Evolutionary conservation across 306 rosid species (phyloP), one percentile per base, ranked within the genome.

Genomic region (Canavalia gladiata): DNA sequence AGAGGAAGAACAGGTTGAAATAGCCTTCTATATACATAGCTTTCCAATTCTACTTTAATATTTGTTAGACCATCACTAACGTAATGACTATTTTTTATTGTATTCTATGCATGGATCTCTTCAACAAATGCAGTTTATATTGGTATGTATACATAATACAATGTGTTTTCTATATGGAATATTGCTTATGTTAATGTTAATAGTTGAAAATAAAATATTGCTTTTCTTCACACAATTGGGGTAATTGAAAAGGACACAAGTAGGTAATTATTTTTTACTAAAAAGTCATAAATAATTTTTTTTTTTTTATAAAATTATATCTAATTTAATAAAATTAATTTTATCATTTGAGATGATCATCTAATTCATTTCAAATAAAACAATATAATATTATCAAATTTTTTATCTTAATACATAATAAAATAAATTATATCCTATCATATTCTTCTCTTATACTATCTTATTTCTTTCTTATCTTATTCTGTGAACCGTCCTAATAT

Each of bases 71-170:
- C 3, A 37, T 37, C 34, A 55, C 85, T 83, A 28, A 59, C 68
- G 2, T 62, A 62, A 74, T 72, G 0, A 0, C 2, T 1, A 1
- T 29, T 2, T 72, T 54, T 12, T 9, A 6, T 18, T 79, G 69
- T 64, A 5, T 18, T 58, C 34, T 49, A 13, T 76, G 60, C 31
- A 29, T 45, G 71, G 51, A 45, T 43, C 79, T 73, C 68, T 30
- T 54, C 58, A 37, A 12, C 77, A n/a, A 46, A 8, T 39, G 64
- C 75, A 78, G 91, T 83, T 67, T 85, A 83, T 62, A 45, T 88
- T 8, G 91, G 91, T 88, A 72, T 83, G 77, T 10, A 57, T 30
- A n/a, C n/a, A n/a, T n/a, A n/a, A n/a, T n/a, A 37, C n/a, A 25
- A 1, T 8, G 10, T 55, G 4, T 78, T 57, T 6, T 1, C 57